Evolutionary conservation across 2,329 filamentous ascomycete species (phyloP).

Genomic region (Ustulina deusta): DNA sequence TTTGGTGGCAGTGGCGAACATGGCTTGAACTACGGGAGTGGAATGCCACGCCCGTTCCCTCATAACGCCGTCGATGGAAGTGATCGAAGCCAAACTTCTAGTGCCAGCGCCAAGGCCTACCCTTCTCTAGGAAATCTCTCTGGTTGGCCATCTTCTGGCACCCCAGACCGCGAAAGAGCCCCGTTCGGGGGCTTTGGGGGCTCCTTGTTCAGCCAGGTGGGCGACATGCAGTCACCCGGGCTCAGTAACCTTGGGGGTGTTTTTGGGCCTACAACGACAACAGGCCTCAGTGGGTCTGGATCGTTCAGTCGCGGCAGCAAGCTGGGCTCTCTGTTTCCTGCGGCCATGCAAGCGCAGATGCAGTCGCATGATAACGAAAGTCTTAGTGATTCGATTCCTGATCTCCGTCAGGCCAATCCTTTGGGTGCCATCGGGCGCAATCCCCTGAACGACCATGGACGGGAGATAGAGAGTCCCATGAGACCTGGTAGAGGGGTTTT

Average conservation of each 20-base stretch:
- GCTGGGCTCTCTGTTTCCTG: constrained; percentile 86
- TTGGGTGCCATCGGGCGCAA: constrained; percentile 76
- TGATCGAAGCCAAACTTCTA: constrained; percentile 93
- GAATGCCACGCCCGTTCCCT: constrained; percentile 58
- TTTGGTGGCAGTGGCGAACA: constrained; percentile 66
- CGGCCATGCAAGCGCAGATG: constrained; percentile 92
- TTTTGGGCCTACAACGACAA: constrained; percentile 72
- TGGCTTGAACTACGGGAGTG: constrained; percentile 58
- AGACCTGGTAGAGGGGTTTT: constrained; percentile 66
- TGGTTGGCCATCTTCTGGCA: constrained; percentile 74
- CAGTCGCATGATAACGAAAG: constrained; percentile 75
- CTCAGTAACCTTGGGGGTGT: constrained; percentile 75
- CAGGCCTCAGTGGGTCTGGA: constrained; percentile 67
- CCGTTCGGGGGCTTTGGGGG: constrained; percentile 76
- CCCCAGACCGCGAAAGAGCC: constrained; percentile 73
- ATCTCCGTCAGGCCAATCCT: constrained; percentile 70
- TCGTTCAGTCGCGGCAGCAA: constrained; percentile 83
- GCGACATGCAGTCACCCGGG: constrained; percentile 81
- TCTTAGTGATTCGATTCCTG: constrained; percentile 67
- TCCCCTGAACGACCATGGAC: constrained; percentile 64
- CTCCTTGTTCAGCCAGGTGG: constrained; percentile 81
- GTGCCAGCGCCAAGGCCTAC: constrained; percentile 82
- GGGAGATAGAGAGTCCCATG: constrained; percentile 71
- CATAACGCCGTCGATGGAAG: constrained; percentile 73
- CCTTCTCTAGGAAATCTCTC: constrained; percentile 70